Percentiles rank a stretch among this genome's conserved stretches.
Evolutionary conservation across 1,284 basidiomycete genomes (phyloP).

Genomic region (Lignosus rhinocerotis): DNA sequence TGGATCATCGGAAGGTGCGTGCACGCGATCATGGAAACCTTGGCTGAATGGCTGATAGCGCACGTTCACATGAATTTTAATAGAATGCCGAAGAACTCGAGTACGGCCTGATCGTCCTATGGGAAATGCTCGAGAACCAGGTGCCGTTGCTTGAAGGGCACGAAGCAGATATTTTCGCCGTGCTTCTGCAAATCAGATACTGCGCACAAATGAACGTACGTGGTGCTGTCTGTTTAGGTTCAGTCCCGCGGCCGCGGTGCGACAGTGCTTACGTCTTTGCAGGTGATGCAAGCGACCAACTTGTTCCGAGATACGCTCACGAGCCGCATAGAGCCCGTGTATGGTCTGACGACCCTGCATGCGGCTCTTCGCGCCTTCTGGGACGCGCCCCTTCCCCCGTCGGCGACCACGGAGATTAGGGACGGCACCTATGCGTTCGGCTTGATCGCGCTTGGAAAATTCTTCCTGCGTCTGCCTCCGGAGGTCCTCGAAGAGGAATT

Average conservation of each 20-base stretch:
- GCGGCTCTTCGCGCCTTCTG: conserved; percentile 66
- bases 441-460: conserved; percentile 77
- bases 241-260: conserved; percentile 8
- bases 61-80: conserved; percentile 19
- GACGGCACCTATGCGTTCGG: conserved; percentile 76
- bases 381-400: conserved; percentile 44
- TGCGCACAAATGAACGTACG: conserved; percentile 68
- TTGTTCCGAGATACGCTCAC: conserved; percentile 74
- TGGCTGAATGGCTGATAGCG: conserved; percentile 17
- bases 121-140: conserved; percentile 76
- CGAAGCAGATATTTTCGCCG: conserved; percentile 68
- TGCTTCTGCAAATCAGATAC: conserved; percentile 63
- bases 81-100: conserved; percentile 66
- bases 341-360: conserved; percentile 79
- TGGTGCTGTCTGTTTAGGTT: conserved; percentile 19
- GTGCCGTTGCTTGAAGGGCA: conserved; percentile 66
- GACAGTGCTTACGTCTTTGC: conserved; percentile 18
- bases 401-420: conserved; percentile 50
- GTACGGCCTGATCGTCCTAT: conserved; percentile 72
- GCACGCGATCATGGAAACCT: conserved; percentile 12
- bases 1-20: conserved; percentile 59
- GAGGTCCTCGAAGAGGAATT: conserved; percentile 86
- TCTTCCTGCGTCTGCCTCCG: conserved; percentile 72
- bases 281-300: conserved; percentile 81
- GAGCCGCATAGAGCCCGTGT: conserved; percentile 73